Conservation (phyloP, 2,329 filamentous ascomycete genomes). For the Fusarium cyanostomum region DNA sequence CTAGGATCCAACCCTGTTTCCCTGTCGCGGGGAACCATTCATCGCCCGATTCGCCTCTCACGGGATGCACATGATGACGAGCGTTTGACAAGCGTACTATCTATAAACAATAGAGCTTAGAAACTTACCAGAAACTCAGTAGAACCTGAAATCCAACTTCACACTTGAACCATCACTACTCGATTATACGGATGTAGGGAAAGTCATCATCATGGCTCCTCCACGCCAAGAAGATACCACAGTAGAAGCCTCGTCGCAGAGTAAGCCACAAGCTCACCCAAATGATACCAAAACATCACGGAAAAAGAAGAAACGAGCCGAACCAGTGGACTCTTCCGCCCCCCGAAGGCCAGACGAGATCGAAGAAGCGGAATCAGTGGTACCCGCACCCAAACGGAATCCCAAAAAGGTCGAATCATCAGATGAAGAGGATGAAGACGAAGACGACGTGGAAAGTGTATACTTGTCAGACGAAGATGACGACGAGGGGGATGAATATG, state of each 20-base stretch:
- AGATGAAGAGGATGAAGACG: slow-evolving; percentile 10
- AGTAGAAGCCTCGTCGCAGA: slow-evolving; percentile 15
- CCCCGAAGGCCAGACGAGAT: slow-evolving; percentile 32
- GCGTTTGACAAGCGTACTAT: slow-evolving; percentile 5
- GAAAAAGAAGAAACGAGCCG: slow-evolving; percentile 4
- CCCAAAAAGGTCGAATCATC: slow-evolving; percentile 19
- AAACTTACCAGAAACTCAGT: neutral
- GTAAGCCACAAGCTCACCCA: neutral
- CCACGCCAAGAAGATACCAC: slow-evolving; percentile 4
- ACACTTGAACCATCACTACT: neutral
- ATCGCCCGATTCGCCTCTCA: slow-evolving; percentile 35
- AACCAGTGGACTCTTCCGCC: neutral
- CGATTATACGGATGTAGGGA: neutral
- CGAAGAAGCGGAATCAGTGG: slow-evolving; percentile 23
- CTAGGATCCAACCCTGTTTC: slow-evolving; percentile 40
- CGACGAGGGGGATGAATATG: slow-evolving; percentile 12
- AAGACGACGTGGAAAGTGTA: slow-evolving; percentile 33
- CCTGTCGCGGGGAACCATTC: slow-evolving; percentile 30
- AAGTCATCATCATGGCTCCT: slow-evolving; percentile 17
- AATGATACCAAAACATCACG: slow-evolving; percentile 4
- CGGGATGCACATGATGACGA: slow-evolving; percentile 40
- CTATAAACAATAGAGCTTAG: neutral
- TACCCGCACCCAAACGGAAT: slow-evolving; percentile 8
- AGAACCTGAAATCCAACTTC: slow-evolving; percentile 1
- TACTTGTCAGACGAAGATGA: slow-evolving; percentile 32